phyloP scores from a whole-genome alignment of 768 basidiomycete species.

The Leccinum obscurum region DNA sequence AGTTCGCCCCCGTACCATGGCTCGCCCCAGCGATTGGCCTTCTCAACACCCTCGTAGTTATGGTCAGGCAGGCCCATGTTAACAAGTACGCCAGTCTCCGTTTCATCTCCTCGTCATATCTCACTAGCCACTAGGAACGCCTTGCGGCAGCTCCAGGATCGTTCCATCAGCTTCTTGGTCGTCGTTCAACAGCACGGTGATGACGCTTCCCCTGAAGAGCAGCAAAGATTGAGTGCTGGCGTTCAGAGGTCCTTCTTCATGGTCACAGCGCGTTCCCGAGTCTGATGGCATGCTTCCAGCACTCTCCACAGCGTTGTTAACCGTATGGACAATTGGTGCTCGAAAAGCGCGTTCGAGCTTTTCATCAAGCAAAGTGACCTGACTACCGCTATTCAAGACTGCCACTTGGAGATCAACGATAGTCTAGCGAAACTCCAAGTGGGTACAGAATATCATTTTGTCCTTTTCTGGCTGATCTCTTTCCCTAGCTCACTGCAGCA shows the following conservation, averaged over 20 bases:
- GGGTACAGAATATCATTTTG: background rate
- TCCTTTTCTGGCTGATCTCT: slow-evolving; percentile 9
- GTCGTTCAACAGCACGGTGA: slow-evolving; percentile 38
- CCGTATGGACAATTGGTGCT: slow-evolving; percentile 47
- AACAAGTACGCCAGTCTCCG: slow-evolving; percentile 42
- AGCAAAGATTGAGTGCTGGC: slow-evolving; percentile 34
- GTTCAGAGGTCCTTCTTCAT: slow-evolving; percentile 32
- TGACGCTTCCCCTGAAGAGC: slow-evolving; percentile 27
- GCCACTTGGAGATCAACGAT: slow-evolving; percentile 45
- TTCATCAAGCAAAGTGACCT: slow-evolving; percentile 49
- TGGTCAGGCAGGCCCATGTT: slow-evolving; percentile 46
- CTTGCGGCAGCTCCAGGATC: slow-evolving; percentile 45
- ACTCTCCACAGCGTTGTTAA: slow-evolving; percentile 37
- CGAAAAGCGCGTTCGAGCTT: slow-evolving; percentile 39
- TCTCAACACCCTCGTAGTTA: slow-evolving; percentile 43
- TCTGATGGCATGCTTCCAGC: slow-evolving; percentile 22
- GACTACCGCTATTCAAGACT: slow-evolving; percentile 43
- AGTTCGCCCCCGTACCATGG: slow-evolving; percentile 50
- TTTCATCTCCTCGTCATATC: background rate
- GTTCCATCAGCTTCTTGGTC: slow-evolving; percentile 45
- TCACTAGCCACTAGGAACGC: slow-evolving; percentile 35
- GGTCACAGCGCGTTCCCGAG: background rate
- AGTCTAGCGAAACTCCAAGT: slow-evolving; percentile 52
- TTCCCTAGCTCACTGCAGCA: slow-evolving; percentile 43
- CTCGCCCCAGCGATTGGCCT: slow-evolving; percentile 43